Percentiles rank a stretch among this genome's conserved stretches.
Conservation (phyloP, 192 early-diverging fungal genomes). For the Coemansia sp. region DNA sequence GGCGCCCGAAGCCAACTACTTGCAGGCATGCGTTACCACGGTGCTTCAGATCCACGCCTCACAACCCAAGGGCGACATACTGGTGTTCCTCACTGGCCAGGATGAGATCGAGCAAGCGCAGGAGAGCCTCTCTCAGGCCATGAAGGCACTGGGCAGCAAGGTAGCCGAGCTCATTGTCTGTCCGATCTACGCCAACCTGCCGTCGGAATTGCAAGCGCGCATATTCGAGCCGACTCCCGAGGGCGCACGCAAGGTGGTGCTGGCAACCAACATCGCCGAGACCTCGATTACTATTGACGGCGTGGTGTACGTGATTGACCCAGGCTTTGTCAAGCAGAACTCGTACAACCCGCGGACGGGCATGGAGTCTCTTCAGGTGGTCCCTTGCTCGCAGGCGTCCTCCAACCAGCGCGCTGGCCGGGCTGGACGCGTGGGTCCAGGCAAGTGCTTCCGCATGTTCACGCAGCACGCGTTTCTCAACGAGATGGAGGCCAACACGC, state of each 20-base stretch:
- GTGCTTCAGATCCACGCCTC: conserved; percentile 95
- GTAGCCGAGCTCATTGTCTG: conserved; percentile 91
- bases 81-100: conserved; percentile 97
- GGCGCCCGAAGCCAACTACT: conserved; percentile 96
- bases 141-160: conserved; percentile 80
- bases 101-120: conserved; percentile 97
- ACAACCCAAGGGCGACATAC: conserved; percentile 86
- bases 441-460: conserved; percentile 96
- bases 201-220: conserved; percentile 93
- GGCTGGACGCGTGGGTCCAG: conserved; percentile 95
- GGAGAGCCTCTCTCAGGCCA: conserved; percentile 76
- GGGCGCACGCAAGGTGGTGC: conserved; percentile 89
- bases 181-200: conserved; percentile 96
- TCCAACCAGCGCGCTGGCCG: conserved; percentile 94
- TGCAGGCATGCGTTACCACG: conserved; percentile 89
- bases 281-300: conserved; percentile 98
- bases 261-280: conserved; percentile 99
- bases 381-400: conserved; percentile 93
- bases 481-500: conserved; percentile 94
- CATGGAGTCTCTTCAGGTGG: conserved; percentile 97
- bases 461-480: conserved; percentile 90
- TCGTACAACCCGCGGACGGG: conserved; percentile 92
- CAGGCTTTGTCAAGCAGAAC: conserved; percentile 97
- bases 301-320: conserved; percentile 96
- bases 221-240: conserved; percentile 98